Percentiles rank a stretch among this genome's conserved stretches.
These are phyloP conservation scores for Lepiota brunneoincarnata DNA, from an alignment of 768 basidiomycete species.

Conservation along the genomic window DNA sequence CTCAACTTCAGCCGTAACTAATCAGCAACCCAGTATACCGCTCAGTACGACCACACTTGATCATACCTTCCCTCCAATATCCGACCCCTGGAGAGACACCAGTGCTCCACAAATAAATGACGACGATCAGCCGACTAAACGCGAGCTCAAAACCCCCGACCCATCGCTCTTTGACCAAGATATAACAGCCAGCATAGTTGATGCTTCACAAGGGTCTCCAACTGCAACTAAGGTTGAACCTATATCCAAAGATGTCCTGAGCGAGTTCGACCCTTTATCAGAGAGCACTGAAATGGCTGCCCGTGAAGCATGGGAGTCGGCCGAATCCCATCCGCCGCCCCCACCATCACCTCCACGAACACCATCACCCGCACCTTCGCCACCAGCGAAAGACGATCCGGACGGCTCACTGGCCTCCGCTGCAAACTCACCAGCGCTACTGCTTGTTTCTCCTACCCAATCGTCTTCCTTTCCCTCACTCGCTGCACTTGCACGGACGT, in stretches of 20 bases:
- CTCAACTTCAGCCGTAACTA: neutral
- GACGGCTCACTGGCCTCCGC: constrained; percentile 16
- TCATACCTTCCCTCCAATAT: constrained; percentile 22
- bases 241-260: constrained; percentile 43
- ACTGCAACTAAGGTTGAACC: constrained; percentile 16
- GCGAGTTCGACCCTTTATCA: constrained; percentile 68
- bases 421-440: constrained; percentile 19
- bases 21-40: neutral
- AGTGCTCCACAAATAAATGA: constrained; percentile 18
- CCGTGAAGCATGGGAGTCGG: constrained; percentile 59
- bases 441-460: constrained; percentile 22
- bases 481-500: constrained; percentile 62
- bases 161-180: constrained; percentile 39
- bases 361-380: constrained; percentile 33
- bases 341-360: constrained; percentile 31
- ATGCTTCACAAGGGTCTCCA: constrained; percentile 21
- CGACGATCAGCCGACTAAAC: constrained; percentile 12
- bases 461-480: constrained; percentile 59
- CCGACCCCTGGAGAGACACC: constrained; percentile 41
- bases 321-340: constrained; percentile 61
- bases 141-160: constrained; percentile 37
- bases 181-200: constrained; percentile 34
- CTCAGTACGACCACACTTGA: neutral
- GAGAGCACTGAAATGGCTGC: constrained; percentile 54
- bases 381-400: constrained; percentile 33